These are phyloP conservation scores for Ophiosphaerella narmari DNA, from an alignment of 2,329 filamentous ascomycete genomes.

Conservation along the genomic window DNA sequence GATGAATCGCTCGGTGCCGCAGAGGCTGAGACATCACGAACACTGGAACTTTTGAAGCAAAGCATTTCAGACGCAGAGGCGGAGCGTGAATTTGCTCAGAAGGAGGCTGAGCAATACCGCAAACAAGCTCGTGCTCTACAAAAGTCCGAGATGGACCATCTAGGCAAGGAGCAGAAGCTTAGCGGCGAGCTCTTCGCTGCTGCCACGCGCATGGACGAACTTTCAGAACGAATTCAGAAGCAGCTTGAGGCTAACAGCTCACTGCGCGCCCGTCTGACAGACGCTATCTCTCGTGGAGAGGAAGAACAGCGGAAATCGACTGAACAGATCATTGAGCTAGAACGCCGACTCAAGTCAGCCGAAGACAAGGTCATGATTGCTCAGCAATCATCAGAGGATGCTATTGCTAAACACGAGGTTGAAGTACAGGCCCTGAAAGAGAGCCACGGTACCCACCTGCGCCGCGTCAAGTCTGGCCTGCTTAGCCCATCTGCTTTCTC, in stretches of 20 bases:
- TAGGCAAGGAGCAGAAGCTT: constrained; percentile 66
- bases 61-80: constrained; percentile 71
- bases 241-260: constrained; percentile 79
- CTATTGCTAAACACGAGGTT: constrained; percentile 81
- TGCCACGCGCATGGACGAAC: constrained; percentile 75
- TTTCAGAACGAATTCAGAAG: constrained; percentile 76
- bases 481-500: constrained; percentile 56
- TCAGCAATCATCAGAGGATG: constrained; percentile 85
- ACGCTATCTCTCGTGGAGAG: constrained; percentile 83
- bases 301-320: constrained; percentile 80
- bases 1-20: constrained; percentile 46
- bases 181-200: constrained; percentile 73
- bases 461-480: constrained; percentile 66
- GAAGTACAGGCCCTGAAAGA: constrained; percentile 78
- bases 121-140: constrained; percentile 64
- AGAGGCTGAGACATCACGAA: constrained; percentile 60
- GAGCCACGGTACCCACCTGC: constrained; percentile 75
- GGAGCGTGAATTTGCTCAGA: constrained; percentile 73
- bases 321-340: constrained; percentile 80
- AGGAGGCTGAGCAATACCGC: constrained; percentile 66
- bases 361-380: constrained; percentile 84
- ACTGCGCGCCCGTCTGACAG: constrained; percentile 74
- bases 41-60: constrained; percentile 68
- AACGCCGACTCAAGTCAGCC: constrained; percentile 76
- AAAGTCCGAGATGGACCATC: constrained; percentile 58